Base-by-base conservation (phyloP, 2,329 filamentous ascomycete species). In the Cryphonectria naterciae region DNA sequence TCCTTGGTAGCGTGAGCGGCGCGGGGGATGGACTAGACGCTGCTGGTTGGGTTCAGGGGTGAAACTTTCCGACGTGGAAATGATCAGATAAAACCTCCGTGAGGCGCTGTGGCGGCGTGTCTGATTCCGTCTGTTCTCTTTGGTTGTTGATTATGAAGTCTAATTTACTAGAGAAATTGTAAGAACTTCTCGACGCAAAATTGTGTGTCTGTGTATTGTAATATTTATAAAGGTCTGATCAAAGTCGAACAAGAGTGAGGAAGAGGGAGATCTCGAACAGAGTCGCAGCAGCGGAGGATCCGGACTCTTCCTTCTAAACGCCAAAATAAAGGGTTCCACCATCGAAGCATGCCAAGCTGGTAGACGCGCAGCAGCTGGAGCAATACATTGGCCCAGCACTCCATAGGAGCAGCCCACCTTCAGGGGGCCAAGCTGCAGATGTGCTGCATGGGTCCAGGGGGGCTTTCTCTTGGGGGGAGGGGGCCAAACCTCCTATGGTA, bases 101-200 rank as follows among this genome's bases (percentile, higher is more conserved):
- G 25, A 43, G 65, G 65, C 52, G 65, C 37, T 54, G 52, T 52
- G 35, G 56, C 65, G 54, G 65, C 17, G 65, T 67, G 65, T 67
- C 37, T 46, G 19, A 19, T 28, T 39, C 65, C 49, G 52, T 49
- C 15, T 39, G 10, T 39, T 39, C 11, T 39, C 7, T 22, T 54
- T 35, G 2, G 11, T 28, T 43, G 15, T 37, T 28, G 8, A 10
- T 41, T 11, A 39, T 13, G 22, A 60, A 19, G 41, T 41, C 28
- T 22, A 11, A 39, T 8, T 1, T 37, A 22, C 58, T 7, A 7
- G 13, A n/a, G 15, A 61, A 22, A 22, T 19, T 13, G 3, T 8
- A 19, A 7, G 35, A 35, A 6, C 8, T 8, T n/a, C 46, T 49
- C 4, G 15, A 35, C 25, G 54, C 25, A 58, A 28, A 22, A 5